Percentiles rank a stretch among this genome's conserved stretches.
Conservation (phyloP, 345 rosid species). For the Populus ilicifolia region DNA sequence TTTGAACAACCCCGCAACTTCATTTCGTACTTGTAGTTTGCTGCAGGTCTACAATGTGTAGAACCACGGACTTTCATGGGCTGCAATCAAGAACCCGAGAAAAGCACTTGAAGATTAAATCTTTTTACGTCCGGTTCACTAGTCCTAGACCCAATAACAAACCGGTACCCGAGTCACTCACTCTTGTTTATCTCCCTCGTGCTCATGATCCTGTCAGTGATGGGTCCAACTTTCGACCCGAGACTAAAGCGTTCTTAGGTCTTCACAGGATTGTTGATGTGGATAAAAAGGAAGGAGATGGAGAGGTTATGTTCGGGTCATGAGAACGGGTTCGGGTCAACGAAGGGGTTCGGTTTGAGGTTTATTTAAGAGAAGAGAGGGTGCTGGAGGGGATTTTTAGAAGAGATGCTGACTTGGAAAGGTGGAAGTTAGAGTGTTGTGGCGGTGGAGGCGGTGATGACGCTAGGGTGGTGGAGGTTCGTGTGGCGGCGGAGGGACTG, state of each 20-base stretch:
- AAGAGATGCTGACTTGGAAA: conserved; percentile 49
- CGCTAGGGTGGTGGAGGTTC: conserved; percentile 30
- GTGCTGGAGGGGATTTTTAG: conserved; percentile 56
- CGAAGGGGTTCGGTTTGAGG: conserved; percentile 70
- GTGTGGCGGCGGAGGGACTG: conserved; percentile 60
- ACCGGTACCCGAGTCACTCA: conserved; percentile 50
- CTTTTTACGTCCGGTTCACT: conserved; percentile 54
- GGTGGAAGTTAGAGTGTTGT: conserved; percentile 46
- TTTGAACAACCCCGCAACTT: neutral
- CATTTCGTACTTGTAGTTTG: neutral
- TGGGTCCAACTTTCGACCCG: conserved; percentile 60
- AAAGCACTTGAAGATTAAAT: conserved; percentile 41
- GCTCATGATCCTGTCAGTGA: conserved; percentile 49
- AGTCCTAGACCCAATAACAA: conserved; percentile 8
- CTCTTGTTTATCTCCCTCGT: conserved; percentile 69
- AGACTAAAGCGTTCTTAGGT: conserved; percentile 53
- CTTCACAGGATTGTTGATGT: conserved; percentile 51
- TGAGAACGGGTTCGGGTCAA: conserved; percentile 52
- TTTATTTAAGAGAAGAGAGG: conserved; percentile 56
- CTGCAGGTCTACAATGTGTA: conserved; percentile 41
- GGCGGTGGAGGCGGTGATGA: neutral
- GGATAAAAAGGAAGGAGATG: conserved; percentile 28
- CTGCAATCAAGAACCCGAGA: conserved; percentile 14
- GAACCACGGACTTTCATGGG: conserved; percentile 42
- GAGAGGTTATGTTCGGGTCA: conserved; percentile 50